phyloP scores from a whole-genome alignment of 2,329 filamentous ascomycete species.

The Tolypocladium ophioglossoides region DNA sequence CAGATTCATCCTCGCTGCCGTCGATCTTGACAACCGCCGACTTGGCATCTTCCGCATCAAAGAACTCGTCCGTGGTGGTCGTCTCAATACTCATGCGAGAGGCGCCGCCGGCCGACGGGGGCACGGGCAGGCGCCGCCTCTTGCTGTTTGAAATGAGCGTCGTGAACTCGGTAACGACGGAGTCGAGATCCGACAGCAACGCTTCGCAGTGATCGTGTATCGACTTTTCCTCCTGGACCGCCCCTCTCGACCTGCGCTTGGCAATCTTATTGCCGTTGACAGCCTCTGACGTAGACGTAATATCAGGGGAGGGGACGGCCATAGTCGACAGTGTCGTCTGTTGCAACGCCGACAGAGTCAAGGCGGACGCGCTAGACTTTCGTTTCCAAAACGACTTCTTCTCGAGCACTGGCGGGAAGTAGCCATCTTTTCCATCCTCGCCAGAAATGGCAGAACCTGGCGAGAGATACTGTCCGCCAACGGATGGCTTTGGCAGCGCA shows the following conservation, averaged over 20 bases:
- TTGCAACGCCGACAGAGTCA: slow-evolving; percentile 29
- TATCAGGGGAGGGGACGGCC: slow-evolving; percentile 32
- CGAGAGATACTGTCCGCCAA: slow-evolving; percentile 25
- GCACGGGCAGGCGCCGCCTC: slow-evolving; percentile 52
- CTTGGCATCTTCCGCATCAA: slow-evolving; percentile 64
- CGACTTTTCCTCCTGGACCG: slow-evolving; percentile 45
- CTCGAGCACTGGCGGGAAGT: slow-evolving; percentile 40
- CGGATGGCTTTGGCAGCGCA: slow-evolving; percentile 25
- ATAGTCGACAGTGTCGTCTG: slow-evolving; percentile 26
- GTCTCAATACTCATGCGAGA: slow-evolving; percentile 68
- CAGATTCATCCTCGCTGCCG: slow-evolving; percentile 54
- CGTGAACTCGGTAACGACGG: slow-evolving; percentile 74
- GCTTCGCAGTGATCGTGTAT: slow-evolving; percentile 76
- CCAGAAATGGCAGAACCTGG: slow-evolving; percentile 24
- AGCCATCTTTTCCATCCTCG: slow-evolving; percentile 33
- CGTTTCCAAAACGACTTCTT: slow-evolving; percentile 85
- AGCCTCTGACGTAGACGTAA: slow-evolving; percentile 16
- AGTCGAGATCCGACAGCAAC: slow-evolving; percentile 75
- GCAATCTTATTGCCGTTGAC: slow-evolving; percentile 20
- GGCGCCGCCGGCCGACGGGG: slow-evolving; percentile 33
- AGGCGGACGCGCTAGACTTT: slow-evolving; percentile 53
- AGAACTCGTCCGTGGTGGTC: slow-evolving; percentile 77
- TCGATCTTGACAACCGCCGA: slow-evolving; percentile 66
- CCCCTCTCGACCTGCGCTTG: slow-evolving; percentile 25
- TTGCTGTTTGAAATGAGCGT: slow-evolving; percentile 69